A percentile compares a stretch with the other conserved stretches of the same genome.
These are phyloP conservation scores for Bathelium albidoporum DNA, from an alignment of 495 filamentous ascomycete species.

Conservation along the genomic window DNA sequence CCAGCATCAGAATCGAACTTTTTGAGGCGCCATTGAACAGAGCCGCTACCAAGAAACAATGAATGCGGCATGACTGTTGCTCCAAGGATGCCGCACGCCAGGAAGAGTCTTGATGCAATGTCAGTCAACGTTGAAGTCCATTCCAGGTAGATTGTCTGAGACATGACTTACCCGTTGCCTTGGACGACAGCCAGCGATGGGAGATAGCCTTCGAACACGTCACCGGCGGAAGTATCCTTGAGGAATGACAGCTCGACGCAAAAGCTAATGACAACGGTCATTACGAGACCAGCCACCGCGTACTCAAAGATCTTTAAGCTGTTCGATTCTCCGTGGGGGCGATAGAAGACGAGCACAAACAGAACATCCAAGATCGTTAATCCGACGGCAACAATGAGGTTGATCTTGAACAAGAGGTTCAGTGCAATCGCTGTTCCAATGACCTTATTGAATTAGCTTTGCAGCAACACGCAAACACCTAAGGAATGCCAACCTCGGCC, in stretches of 20 bases:
- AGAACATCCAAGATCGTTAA: constrained; percentile 79
- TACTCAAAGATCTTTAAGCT: constrained; percentile 69
- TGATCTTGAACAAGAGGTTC: constrained; percentile 70
- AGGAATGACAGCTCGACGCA: constrained; percentile 80
- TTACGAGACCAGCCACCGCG: constrained; percentile 67
- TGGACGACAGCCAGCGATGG: constrained; percentile 67
- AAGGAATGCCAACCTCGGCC: constrained; percentile 47
- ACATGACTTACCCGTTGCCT: constrained; percentile 12
- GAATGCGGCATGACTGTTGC: constrained; percentile 94
- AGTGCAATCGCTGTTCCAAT: constrained; percentile 84
- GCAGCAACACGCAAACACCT: background rate
- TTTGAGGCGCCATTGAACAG: constrained; percentile 70
- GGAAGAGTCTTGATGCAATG: constrained; percentile 53
- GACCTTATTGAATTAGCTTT: constrained; percentile 33
- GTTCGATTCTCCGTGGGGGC: constrained; percentile 43
- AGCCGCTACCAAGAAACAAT: constrained; percentile 78
- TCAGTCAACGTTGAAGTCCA: constrained; percentile 9
- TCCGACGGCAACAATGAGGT: constrained; percentile 76
- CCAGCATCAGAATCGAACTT: constrained; percentile 51
- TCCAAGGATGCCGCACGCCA: constrained; percentile 84
- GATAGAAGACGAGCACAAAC: constrained; percentile 74
- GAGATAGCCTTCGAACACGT: constrained; percentile 79
- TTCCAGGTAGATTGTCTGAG: too few relatives aligned
- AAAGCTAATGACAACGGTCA: constrained; percentile 84
- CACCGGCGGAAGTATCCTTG: constrained; percentile 52